A percentile compares a stretch with the other conserved stretches of the same genome.
Evolutionary conservation across 179 eudicot genomes (phyloP).

Genomic region (Spinacia oleracea): DNA sequence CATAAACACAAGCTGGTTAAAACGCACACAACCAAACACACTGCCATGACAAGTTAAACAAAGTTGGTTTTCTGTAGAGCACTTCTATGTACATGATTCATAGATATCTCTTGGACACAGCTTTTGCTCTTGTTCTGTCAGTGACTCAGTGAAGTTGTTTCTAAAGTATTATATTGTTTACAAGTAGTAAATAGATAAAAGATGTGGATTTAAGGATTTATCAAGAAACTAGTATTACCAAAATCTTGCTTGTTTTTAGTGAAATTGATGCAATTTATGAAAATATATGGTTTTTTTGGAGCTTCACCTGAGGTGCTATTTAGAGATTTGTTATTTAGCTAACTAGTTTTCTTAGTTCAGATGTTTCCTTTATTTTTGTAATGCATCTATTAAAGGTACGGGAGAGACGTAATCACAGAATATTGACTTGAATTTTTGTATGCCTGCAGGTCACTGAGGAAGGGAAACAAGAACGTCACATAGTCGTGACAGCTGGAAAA

Average conservation of each 20-base stretch:
- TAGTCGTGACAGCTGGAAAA: constrained; percentile 84
- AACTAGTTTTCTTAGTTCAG: background rate
- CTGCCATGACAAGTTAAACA: background rate
- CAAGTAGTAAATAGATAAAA: no score
- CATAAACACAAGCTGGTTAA: no score
- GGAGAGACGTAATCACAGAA: background rate
- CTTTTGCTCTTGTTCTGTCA: background rate
- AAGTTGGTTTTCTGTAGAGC: background rate
- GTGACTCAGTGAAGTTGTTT: background rate
- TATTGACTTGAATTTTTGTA: constrained; percentile 10
- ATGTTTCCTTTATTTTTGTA: background rate
- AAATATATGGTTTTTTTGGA: no score
- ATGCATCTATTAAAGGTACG: background rate
- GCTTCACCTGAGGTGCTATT: background rate
- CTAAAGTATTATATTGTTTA: background rate
- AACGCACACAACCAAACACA: no score
- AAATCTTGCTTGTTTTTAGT: no score
- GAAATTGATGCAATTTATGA: no score
- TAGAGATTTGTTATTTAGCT: background rate
- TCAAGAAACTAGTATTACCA: no score
- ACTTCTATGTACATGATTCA: background rate
- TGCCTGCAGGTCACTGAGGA: constrained; percentile 73
- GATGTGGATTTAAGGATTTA: no score
- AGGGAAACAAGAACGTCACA: constrained; percentile 86
- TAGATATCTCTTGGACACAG: background rate